Evolutionary conservation across 2,329 filamentous ascomycete genomes (phyloP), one percentile per base, ranked within the genome.

Genomic region (Neofusicoccum laricinum): DNA sequence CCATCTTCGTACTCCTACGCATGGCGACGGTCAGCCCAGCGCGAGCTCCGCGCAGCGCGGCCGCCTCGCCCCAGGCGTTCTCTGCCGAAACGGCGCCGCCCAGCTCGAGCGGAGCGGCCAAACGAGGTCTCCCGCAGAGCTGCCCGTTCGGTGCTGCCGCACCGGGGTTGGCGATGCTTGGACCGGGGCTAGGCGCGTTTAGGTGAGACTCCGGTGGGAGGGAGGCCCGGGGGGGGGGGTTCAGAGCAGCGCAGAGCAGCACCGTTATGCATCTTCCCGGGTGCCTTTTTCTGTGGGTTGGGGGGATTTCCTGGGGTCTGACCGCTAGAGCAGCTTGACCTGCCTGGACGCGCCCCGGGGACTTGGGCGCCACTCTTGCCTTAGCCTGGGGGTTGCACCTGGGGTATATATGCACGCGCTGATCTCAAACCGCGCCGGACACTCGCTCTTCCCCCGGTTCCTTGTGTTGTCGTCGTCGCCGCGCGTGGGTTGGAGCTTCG

Each of bases 351-450:
- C 25, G n/a, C n/a, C n/a, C n/a, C n/a, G n/a, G n/a, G n/a, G n/a
- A n/a, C n/a, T 7, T 30, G 25, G 25, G 25, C 25, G 25, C 25
- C 25, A 30, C 25, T 30, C 25, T 4, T 11, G 12, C 25, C 21
- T 17, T 43, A 19, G 49, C 19, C 51, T 14, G 46, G 21, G 21
- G 40, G 21, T 30, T 30, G 14, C 17, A 15, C 21, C 38, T 14
- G 25, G 41, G 17, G 41, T 59, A 59, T 59, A 46, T 46, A 59
- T 59, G 40, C 55, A 59, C n/a, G 14, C 55, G 41, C 55, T 59
- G 55, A 59, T 59, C 55, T 59, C 55, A 25, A 36, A 30, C 41
- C 40, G 40, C 41, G 43, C 46, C 4, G 3, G 19, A 14, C 17
- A n/a, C 4, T n/a, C 12, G 17, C 50, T 41, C 4, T 8, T 45